phyloP scores from a whole-genome alignment of 2,329 filamentous ascomycete species.

The Phyllosticta paracitricarpa region DNA sequence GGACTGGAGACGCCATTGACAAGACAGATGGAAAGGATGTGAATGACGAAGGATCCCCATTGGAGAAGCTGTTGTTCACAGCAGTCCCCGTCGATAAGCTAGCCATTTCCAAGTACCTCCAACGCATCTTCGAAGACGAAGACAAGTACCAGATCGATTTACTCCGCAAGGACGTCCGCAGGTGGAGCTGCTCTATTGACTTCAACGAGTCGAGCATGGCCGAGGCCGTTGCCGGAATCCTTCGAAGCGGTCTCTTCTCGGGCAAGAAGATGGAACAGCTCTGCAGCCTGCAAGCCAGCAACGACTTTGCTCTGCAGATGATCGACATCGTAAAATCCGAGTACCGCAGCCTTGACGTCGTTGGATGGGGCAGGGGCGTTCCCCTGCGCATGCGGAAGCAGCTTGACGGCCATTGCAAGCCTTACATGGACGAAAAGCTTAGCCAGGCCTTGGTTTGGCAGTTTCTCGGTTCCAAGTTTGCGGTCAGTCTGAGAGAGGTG shows the following conservation, averaged over 20 bases:
- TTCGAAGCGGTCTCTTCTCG: conserved; percentile 41
- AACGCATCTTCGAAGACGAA: conserved; percentile 39
- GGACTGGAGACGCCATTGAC: conserved; percentile 28
- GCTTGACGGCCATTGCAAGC: conserved; percentile 48
- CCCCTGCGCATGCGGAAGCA: conserved; percentile 42
- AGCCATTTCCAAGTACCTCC: conserved; percentile 42
- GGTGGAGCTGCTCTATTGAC: conserved; percentile 16
- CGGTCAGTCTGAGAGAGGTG: conserved; percentile 35
- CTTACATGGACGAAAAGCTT: conserved; percentile 50
- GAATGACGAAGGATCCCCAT: conserved; percentile 33
- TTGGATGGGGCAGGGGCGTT: conserved; percentile 41
- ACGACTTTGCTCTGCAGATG: conserved; percentile 42
- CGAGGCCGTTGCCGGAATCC: conserved; percentile 39
- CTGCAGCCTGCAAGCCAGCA: conserved; percentile 41
- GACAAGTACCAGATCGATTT: conserved; percentile 32
- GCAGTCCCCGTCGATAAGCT: conserved; percentile 35
- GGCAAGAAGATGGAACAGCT: conserved; percentile 42
- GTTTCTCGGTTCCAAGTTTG: conserved; percentile 44
- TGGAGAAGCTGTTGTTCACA: conserved; percentile 49
- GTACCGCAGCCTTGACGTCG: conserved; percentile 40
- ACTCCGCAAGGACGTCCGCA: conserved; percentile 15
- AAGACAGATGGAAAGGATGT: conserved; percentile 33
- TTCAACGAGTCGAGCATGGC: conserved; percentile 35
- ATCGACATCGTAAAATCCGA: conserved; percentile 50
- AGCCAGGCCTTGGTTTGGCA: conserved; percentile 47